Evolutionary conservation across 495 filamentous ascomycete species (phyloP).

Genomic region (Aspergillus panamensis): DNA sequence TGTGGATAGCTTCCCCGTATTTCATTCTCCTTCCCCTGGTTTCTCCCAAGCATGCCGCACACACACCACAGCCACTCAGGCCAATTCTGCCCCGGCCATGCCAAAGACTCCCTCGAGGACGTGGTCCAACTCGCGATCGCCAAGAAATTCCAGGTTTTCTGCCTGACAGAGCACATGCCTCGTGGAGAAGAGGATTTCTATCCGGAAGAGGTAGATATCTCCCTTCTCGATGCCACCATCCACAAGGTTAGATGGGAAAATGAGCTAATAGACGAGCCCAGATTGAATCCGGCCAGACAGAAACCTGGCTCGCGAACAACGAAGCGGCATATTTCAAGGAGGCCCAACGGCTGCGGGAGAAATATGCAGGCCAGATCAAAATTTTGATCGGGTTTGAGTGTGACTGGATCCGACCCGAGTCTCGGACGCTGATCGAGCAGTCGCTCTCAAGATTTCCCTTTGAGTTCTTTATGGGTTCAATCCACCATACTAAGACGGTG

Average conservation of each 20-base stretch:
- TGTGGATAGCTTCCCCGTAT: no score
- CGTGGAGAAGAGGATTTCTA: constrained; percentile 75
- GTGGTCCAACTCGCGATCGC: constrained; percentile 76
- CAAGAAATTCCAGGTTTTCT: constrained; percentile 74
- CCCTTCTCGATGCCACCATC: not conserved
- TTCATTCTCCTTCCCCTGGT: no score
- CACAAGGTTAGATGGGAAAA: not conserved
- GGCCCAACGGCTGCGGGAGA: constrained; percentile 64
- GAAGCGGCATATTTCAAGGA: constrained; percentile 70
- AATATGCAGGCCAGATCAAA: constrained; percentile 67
- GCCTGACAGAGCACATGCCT: constrained; percentile 96
- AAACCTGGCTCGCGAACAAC: constrained; percentile 44
- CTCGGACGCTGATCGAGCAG: constrained; percentile 50
- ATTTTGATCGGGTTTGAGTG: constrained; percentile 88
- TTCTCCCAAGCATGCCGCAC: constrained; percentile 67
- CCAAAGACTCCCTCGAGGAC: constrained; percentile 76
- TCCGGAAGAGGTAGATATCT: constrained; percentile 87
- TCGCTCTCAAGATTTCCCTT: constrained; percentile 60
- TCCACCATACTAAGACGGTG: constrained; percentile 81
- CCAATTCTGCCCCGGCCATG: constrained; percentile 91
- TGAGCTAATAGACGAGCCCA: constrained; percentile 18
- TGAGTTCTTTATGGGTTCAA: constrained; percentile 86
- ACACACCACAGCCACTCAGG: constrained; percentile 99
- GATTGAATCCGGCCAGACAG: constrained; percentile 39
- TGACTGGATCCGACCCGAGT: constrained; percentile 80